Evolutionary conservation across 495 filamentous ascomycete genomes (phyloP).

Genomic region (Aspergillus ellipticus): DNA sequence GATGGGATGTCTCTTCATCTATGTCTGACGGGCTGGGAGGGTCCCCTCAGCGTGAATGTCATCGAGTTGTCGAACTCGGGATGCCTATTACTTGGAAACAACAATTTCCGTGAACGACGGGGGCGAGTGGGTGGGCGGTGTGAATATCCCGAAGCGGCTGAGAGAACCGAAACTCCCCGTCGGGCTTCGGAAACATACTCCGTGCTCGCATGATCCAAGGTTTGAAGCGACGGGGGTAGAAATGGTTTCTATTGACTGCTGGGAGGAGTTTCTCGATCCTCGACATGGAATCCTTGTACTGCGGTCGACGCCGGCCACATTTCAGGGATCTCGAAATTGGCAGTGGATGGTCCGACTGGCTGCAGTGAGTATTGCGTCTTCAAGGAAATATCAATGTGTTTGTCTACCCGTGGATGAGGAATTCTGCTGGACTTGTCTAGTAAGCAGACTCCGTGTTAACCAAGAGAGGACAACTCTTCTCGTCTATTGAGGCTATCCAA

Average conservation of each 20-base stretch:
- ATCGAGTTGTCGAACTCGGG: background rate
- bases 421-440: slow-evolving; percentile 5
- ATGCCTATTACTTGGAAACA: slow-evolving; percentile 7
- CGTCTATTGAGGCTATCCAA: background rate
- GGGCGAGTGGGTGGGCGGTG: slow-evolving; percentile 9
- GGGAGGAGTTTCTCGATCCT: slow-evolving; percentile 2
- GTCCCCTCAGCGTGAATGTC: slow-evolving; percentile 1
- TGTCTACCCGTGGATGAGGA: background rate
- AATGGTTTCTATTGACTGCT: slow-evolving; percentile 8
- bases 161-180: background rate
- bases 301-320: background rate
- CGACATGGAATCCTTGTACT: background rate
- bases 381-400: slow-evolving; percentile 3
- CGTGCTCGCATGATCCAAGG: background rate
- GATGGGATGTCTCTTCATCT: slow-evolving; percentile 9
- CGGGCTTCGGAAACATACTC: background rate
- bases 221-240: background rate
- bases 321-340: background rate
- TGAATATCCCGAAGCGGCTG: slow-evolving; percentile 7
- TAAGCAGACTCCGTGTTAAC: background rate
- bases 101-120: slow-evolving; percentile 5
- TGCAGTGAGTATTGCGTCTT: slow-evolving; percentile 4
- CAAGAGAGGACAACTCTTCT: background rate
- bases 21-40: slow-evolving; percentile 9
- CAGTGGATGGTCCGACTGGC: slow-evolving; percentile 8